Evolutionary conservation across 257 asterid species (phyloP).

Genomic region (Rauvolfia tetraphylla): DNA sequence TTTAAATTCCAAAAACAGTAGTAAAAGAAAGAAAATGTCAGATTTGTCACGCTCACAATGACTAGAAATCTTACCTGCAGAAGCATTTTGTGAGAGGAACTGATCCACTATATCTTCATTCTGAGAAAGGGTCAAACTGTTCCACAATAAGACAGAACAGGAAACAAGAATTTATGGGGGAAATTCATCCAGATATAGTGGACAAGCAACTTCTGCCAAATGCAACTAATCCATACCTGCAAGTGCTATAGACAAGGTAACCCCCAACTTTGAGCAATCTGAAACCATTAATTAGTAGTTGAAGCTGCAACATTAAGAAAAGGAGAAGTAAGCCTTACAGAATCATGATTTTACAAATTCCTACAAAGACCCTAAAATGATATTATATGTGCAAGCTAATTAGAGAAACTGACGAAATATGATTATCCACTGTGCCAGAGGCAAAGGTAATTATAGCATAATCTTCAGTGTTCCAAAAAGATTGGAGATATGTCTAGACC

Average conservation of each 20-base stretch:
- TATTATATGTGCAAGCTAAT: neutral
- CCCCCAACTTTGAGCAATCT: slow-evolving; percentile 79
- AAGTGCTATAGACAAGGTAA: slow-evolving; percentile 89
- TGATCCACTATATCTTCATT: slow-evolving; percentile 79
- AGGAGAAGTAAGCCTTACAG: neutral
- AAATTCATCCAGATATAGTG: slow-evolving; percentile 4
- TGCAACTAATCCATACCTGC: slow-evolving; percentile 52
- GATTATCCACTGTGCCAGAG: no score
- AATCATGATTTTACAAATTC: neutral
- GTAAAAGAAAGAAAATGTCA: neutral
- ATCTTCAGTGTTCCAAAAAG: neutral
- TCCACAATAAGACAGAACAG: slow-evolving; percentile 19
- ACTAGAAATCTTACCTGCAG: slow-evolving; percentile 48
- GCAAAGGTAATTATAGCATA: neutral
- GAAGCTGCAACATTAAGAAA: slow-evolving; percentile 47
- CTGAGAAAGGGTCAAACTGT: slow-evolving; percentile 82
- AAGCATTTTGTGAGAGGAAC: slow-evolving; percentile 60
- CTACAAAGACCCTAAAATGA: neutral
- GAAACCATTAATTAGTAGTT: slow-evolving; percentile 78
- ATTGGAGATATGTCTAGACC: neutral
- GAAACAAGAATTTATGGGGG: slow-evolving; percentile 1
- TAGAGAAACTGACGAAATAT: neutral
- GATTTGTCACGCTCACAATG: neutral
- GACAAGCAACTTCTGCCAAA: neutral
- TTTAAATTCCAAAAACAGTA: neutral